A percentile compares a stretch with the other conserved stretches of the same genome.
Conservation (phyloP, 228 moss, liverwort and hornwort genomes). For the Sphagnum magellanicum region DNA sequence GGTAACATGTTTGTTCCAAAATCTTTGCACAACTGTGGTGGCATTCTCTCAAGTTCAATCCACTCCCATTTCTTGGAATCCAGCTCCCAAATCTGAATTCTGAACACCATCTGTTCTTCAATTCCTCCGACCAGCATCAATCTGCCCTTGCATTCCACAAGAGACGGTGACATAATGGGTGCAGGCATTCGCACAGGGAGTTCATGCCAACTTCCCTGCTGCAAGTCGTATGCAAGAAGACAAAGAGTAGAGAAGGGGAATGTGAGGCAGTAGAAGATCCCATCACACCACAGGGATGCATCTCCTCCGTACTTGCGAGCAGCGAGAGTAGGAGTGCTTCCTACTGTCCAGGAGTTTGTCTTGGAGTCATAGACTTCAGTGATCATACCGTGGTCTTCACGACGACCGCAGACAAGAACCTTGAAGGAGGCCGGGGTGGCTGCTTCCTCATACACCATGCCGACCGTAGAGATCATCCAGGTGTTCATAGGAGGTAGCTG, state of each 20-base stretch:
- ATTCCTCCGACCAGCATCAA: conserved; percentile 50
- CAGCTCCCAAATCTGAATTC: conserved; percentile 64
- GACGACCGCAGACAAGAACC: conserved; percentile 49
- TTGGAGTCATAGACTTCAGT: conserved; percentile 73
- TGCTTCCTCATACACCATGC: conserved; percentile 48
- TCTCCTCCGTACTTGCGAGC: conserved; percentile 40
- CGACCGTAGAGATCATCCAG: conserved; percentile 63
- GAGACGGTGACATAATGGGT: conserved; percentile 49
- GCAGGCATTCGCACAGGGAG: conserved; percentile 56
- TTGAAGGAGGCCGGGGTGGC: conserved; percentile 23
- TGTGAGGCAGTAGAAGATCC: conserved; percentile 66
- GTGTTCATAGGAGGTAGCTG: conserved; percentile 43
- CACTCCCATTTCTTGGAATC: conserved; percentile 29
- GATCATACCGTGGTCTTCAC: conserved; percentile 39
- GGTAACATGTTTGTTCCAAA: conserved; percentile 28
- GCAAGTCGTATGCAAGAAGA: conserved; percentile 50
- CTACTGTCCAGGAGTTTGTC: conserved; percentile 33
- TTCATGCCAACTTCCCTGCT: conserved; percentile 40
- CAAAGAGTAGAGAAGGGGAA: conserved; percentile 44
- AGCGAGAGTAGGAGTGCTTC: conserved; percentile 22
- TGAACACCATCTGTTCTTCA: conserved; percentile 29
- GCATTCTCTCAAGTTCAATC: conserved; percentile 61
- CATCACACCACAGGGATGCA: conserved; percentile 42
- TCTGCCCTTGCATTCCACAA: conserved; percentile 38
- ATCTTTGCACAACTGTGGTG: conserved; percentile 20